These are phyloP conservation scores for Groenewaldozyma auringiensis DNA, from an alignment of 1,139 yeast species.

Conservation along the genomic window DNA sequence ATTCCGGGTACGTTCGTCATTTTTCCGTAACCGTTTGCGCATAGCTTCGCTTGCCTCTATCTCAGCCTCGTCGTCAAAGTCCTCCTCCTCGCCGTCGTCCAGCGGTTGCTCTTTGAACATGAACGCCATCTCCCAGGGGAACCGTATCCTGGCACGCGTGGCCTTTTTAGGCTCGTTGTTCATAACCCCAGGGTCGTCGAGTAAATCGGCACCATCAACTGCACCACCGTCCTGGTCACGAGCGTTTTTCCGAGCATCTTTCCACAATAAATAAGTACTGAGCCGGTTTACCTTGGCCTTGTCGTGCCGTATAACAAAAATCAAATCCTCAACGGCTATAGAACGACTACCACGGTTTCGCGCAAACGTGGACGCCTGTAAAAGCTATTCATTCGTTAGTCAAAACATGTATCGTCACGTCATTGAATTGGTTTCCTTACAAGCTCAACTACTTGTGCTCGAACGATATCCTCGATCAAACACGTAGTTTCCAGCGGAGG, in stretches of 20 bases:
- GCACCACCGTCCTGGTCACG: conserved; percentile 90
- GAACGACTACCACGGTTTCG: conserved; percentile 74
- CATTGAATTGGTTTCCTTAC: conserved; percentile 22
- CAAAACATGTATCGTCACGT: too few species aligned
- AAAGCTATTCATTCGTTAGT: conserved; percentile 34
- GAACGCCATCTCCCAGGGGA: conserved; percentile 94
- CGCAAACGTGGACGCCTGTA: conserved; percentile 76
- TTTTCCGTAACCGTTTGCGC: conserved; percentile 76
- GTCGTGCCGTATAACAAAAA: conserved; percentile 86
- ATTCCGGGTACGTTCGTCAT: conserved; percentile 85
- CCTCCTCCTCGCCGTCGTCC: conserved; percentile 66
- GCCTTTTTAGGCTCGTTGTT: conserved; percentile 47
- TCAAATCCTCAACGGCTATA: conserved; percentile 87
- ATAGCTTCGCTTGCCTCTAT: conserved; percentile 87
- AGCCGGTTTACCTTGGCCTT: conserved; percentile 88
- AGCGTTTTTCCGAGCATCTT: conserved; percentile 94
- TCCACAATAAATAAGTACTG: conserved; percentile 91
- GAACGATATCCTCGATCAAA: conserved; percentile 86
- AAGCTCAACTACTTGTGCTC: conserved; percentile 90
- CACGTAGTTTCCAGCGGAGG: conserved; percentile 90
- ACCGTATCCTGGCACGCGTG: conserved; percentile 66
- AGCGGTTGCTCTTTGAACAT: conserved; percentile 89
- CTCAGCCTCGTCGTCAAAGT: conserved; percentile 72
- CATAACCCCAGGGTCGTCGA: conserved; percentile 39
- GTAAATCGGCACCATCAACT: conserved; percentile 48